These are phyloP conservation scores for Sporothrix variecibatus DNA, from an alignment of 2,329 filamentous ascomycete genomes.

Conservation along the genomic window DNA sequence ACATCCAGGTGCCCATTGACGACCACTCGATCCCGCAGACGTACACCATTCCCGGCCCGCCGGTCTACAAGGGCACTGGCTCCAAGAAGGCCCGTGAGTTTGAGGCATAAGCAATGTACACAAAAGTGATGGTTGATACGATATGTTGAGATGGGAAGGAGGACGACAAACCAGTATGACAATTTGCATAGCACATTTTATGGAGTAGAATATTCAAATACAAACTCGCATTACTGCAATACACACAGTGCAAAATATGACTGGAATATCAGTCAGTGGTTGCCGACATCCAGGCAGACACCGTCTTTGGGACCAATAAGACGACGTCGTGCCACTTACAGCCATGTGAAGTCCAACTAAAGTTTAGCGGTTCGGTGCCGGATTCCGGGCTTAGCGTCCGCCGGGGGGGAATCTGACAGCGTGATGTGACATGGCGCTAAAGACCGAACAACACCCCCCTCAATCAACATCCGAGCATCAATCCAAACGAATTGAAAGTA, in stretches of 20 bases:
- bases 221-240: too few species aligned
- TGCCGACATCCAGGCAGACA: too few species aligned
- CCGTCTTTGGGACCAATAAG: too few species aligned
- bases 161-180: background rate
- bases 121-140: too few species aligned
- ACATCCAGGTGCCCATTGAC: slow-evolving; percentile 37
- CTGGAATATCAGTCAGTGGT: too few species aligned
- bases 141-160: too few species aligned
- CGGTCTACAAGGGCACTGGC: slow-evolving; percentile 33
- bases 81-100: slow-evolving; percentile 30
- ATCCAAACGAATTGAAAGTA: background rate
- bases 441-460: background rate
- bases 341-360: background rate
- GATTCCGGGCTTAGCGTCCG: background rate
- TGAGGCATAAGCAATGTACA: slow-evolving; percentile 18
- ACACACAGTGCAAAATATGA: too few species aligned
- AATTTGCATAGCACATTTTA: background rate
- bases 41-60: slow-evolving; percentile 35
- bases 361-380: background rate
- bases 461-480: slow-evolving; percentile 7
- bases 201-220: background rate
- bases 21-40: slow-evolving; percentile 34
- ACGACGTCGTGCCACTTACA: background rate
- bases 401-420: too few species aligned
- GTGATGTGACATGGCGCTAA: background rate